These are phyloP conservation scores for Trypanosoma cruzi DNA, from an alignment of 208 protist genomes.

Conservation along the genomic window DNA sequence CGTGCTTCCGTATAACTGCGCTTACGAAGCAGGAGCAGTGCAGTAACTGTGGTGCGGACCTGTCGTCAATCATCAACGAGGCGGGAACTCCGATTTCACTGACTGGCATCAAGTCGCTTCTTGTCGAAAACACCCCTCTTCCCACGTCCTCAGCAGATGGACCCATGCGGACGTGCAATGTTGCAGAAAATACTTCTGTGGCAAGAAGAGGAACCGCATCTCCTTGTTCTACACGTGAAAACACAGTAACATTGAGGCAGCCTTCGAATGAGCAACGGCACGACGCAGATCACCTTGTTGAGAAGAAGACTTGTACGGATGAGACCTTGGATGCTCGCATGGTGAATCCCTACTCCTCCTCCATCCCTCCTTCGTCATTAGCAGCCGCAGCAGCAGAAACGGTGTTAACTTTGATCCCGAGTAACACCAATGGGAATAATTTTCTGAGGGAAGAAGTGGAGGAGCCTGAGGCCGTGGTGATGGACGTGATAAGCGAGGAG, in stretches of 20 bases:
- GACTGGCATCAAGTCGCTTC: not conserved
- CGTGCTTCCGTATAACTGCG: slow-evolving; percentile 57
- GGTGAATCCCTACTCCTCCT: not conserved
- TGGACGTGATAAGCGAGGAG: not conserved
- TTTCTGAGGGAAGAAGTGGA: not conserved
- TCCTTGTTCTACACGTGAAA: not conserved
- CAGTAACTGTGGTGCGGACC: slow-evolving; percentile 45
- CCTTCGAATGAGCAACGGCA: not conserved
- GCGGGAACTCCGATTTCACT: slow-evolving; percentile 28
- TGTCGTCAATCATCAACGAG: slow-evolving; percentile 43
- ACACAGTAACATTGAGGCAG: not conserved
- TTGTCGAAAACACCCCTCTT: not conserved
- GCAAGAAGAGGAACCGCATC: not conserved
- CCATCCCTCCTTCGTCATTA: not conserved
- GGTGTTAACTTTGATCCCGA: not conserved
- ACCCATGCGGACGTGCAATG: not conserved
- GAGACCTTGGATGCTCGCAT: not conserved
- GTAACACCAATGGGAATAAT: not conserved
- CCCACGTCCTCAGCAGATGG: not conserved
- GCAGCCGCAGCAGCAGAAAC: not conserved
- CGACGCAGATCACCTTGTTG: not conserved
- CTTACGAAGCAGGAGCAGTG: slow-evolving; percentile 62
- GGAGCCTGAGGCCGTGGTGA: slow-evolving; percentile 3
- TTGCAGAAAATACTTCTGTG: not conserved
- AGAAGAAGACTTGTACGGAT: not conserved